phyloP scores from a whole-genome alignment of 2,329 filamentous ascomycete species.

The Catunica adiposa region DNA sequence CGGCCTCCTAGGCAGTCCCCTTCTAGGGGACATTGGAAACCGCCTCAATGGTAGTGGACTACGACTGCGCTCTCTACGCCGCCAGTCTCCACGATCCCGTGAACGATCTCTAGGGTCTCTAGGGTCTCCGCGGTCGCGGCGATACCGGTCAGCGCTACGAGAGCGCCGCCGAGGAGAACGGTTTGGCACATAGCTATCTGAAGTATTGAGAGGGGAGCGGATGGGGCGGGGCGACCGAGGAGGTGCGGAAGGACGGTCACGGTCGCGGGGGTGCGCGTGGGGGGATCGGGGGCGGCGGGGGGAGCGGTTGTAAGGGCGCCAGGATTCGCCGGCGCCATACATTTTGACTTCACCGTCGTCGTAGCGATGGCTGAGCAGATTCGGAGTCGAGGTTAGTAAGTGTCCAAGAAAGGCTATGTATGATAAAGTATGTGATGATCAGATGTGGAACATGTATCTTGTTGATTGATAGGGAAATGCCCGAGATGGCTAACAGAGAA shows the following conservation, averaged over 20 bases:
- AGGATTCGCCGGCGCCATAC: constrained; percentile 45
- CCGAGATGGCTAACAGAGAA: not conserved
- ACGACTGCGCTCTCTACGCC: constrained; percentile 16
- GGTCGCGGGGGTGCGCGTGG: constrained; percentile 7
- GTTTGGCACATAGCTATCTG: constrained; percentile 32
- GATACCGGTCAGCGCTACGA: constrained; percentile 27
- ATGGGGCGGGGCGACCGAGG: constrained; percentile 20
- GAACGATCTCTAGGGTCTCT: constrained; percentile 22
- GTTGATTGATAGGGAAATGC: not conserved
- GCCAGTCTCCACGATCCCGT: constrained; percentile 17
- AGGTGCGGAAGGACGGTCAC: constrained; percentile 23
- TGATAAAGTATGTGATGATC: too few species aligned
- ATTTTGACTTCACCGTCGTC: constrained; percentile 46
- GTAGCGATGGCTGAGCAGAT: constrained; percentile 26
- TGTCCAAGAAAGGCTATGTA: not conserved
- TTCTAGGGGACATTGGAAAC: constrained; percentile 20
- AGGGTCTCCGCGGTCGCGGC: constrained; percentile 25
- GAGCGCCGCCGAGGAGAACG: constrained; percentile 28
- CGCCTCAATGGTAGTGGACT: constrained; percentile 13
- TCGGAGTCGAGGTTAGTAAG: not conserved
- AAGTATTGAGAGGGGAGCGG: constrained; percentile 24
- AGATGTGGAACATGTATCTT: too few species aligned
- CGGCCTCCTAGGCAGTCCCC: constrained; percentile 19
- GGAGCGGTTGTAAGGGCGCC: constrained; percentile 39
- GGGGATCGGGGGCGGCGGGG: constrained; percentile 20